Evolutionary conservation across 495 filamentous ascomycete genomes (phyloP).

Genomic region (Parathielavia hyrcaniae): DNA sequence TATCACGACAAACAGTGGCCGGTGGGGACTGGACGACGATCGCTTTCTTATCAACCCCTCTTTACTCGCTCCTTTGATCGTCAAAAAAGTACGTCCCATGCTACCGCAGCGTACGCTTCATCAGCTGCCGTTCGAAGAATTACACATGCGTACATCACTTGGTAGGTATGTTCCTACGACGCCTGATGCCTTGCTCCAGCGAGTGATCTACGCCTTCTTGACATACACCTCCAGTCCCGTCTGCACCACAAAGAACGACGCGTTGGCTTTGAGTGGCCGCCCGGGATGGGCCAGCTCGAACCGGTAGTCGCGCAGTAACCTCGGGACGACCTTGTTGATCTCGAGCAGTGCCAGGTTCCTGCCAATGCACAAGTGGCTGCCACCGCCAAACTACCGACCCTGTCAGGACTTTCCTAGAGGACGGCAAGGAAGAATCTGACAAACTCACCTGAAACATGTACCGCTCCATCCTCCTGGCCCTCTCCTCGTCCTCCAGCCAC

Average conservation of each 20-base stretch:
- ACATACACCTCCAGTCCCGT: slow-evolving; percentile 44
- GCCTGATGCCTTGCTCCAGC: no score
- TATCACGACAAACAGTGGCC: no score
- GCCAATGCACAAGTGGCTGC: slow-evolving; percentile 50
- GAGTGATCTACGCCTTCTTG: slow-evolving; percentile 17
- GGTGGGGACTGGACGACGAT: no score
- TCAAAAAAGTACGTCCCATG: no score
- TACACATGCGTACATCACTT: no score
- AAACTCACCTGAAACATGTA: slow-evolving; percentile 46
- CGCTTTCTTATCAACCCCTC: no score
- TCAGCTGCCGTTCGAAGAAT: no score
- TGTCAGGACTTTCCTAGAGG: background rate
- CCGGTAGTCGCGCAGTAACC: slow-evolving; percentile 45
- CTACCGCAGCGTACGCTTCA: no score
- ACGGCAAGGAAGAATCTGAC: background rate
- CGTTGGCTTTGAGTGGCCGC: slow-evolving; percentile 41
- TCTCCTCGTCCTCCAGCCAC: slow-evolving; percentile 53
- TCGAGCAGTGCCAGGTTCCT: slow-evolving; percentile 51
- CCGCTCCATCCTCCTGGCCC: slow-evolving; percentile 43
- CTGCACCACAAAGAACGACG: slow-evolving; percentile 52
- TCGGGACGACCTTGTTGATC: slow-evolving; percentile 52
- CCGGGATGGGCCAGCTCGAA: slow-evolving; percentile 46
- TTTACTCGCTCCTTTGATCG: no score
- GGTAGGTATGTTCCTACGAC: no score
- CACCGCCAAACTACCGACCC: slow-evolving; percentile 43